Base-by-base conservation (phyloP, 2,329 filamentous ascomycete species). In the Calonectria honghensis region DNA sequence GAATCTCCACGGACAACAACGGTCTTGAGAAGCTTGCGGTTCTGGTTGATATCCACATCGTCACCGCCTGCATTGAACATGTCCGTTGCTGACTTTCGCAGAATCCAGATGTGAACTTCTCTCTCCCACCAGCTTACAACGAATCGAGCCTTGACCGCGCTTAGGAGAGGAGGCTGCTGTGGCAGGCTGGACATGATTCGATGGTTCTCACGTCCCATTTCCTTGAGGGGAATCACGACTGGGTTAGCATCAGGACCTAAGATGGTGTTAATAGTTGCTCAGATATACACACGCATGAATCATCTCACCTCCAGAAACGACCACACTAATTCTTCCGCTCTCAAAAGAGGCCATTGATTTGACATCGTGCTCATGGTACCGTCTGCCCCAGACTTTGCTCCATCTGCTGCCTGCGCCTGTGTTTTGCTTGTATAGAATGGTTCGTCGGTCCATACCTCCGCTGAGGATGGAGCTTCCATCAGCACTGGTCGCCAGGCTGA, bases 281-380 rank as follows among this genome's bases (percentile, higher is more conserved):
- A 13, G 29, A 54, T 37, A 16, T n/a, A 31, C 13, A 29, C 13
- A 29, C 54, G 27, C 31, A 10, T 13, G 57, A 16, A n/a, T 69
- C 9, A n/a, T 83, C 89, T 85, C 88, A 95, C 96, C 97, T 91
- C 97, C 97, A 76, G 96, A 97, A 20, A 98, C 94, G 14, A 98
- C 89, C 70, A 98, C 92, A 81, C 95, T 98, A 82, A 98, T 91
- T 65, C 92, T 92, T 66, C 91, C 93, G 68, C 93, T 93, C 84
- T 99, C 97, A 77, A 96, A 98, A 0, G 95, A 93, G 41, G 96
- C 94, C 92, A 98, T 95, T 1, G 95, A 92, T 87, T 98, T 98
- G 81, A 98, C 96, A 86, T 99, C 97, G 84, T 98, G 96, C 59
- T 94, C 92, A 83, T 99, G 97, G 82, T 96, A 96, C 82, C 95